These are phyloP conservation scores for Aspergillus novoparasiticus DNA, from an alignment of 2,329 filamentous ascomycete species.

Conservation along the genomic window DNA sequence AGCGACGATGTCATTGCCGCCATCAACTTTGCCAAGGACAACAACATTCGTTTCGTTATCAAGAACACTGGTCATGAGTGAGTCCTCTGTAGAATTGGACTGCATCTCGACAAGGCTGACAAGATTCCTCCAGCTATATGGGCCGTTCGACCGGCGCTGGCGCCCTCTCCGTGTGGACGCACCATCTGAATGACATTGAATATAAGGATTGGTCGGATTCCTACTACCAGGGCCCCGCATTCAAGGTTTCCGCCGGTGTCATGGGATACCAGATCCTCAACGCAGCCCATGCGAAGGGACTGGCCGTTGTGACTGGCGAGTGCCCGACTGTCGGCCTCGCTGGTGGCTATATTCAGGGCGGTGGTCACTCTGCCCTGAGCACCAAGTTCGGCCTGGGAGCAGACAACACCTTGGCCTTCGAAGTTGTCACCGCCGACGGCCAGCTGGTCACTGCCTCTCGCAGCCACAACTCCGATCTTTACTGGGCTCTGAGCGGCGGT, in stretches of 20 bases:
- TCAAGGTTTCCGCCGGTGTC: constrained; percentile 58
- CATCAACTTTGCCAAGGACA: constrained; percentile 47
- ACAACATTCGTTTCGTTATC: constrained; percentile 56
- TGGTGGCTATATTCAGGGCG: constrained; percentile 64
- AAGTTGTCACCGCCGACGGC: constrained; percentile 58
- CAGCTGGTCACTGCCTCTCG: constrained; percentile 52
- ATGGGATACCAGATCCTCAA: constrained; percentile 54
- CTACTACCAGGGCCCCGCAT: constrained; percentile 54
- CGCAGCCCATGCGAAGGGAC: constrained; percentile 48
- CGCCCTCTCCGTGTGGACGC: constrained; percentile 39
- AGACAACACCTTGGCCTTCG: constrained; percentile 59
- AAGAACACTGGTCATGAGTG: constrained; percentile 47
- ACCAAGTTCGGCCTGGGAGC: constrained; percentile 60
- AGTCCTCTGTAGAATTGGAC: constrained; percentile 3
- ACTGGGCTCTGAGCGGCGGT: constrained; percentile 64
- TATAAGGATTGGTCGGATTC: constrained; percentile 39
- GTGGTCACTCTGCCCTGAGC: constrained; percentile 60
- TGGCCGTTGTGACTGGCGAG: constrained; percentile 58
- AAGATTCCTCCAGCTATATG: constrained; percentile 28
- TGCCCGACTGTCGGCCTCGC: constrained; percentile 60
- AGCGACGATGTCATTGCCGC: constrained; percentile 31
- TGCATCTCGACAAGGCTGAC: background rate
- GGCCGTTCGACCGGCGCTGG: constrained; percentile 66
- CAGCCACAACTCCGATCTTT: constrained; percentile 57
- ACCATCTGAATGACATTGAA: constrained; percentile 33